Evolutionary conservation across 768 basidiomycete genomes (phyloP).

Genomic region (Phylloporus sp.): DNA sequence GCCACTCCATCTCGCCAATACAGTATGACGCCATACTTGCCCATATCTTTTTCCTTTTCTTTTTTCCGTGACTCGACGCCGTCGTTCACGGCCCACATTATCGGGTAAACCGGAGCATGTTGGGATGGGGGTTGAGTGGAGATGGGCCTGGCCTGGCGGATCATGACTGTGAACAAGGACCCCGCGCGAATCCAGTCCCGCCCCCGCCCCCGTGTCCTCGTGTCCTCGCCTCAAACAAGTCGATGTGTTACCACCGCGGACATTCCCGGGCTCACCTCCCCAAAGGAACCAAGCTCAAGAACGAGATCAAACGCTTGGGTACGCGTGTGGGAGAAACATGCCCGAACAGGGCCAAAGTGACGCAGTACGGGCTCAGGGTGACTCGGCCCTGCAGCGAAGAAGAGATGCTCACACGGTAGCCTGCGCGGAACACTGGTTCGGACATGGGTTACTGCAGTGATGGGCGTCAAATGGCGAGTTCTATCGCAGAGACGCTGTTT

Average conservation of each 20-base stretch:
- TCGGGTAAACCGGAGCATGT: background rate
- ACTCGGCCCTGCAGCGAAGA: background rate
- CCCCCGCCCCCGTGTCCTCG: background rate
- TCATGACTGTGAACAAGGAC: background rate
- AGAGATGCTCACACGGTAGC: background rate
- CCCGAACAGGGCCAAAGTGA: background rate
- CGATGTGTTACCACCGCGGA: conserved; percentile 13
- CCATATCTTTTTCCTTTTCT: background rate
- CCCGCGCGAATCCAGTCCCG: background rate
- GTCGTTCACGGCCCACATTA: background rate
- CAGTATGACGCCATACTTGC: background rate
- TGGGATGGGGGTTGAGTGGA: background rate
- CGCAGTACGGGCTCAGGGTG: background rate
- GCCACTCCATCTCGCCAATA: background rate
- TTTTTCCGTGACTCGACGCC: background rate
- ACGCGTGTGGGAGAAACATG: background rate
- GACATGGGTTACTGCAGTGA: background rate
- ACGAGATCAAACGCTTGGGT: background rate
- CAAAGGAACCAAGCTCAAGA: background rate
- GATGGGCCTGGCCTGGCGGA: conserved; percentile 10
- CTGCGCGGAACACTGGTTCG: background rate
- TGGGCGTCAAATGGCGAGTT: background rate
- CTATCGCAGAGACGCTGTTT: background rate
- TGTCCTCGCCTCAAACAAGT: background rate
- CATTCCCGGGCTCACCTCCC: conserved; percentile 1